Percentiles rank a stretch among this genome's conserved stretches.
Conservation (phyloP, 441 rosid species). For the Mallotus repandus region DNA sequence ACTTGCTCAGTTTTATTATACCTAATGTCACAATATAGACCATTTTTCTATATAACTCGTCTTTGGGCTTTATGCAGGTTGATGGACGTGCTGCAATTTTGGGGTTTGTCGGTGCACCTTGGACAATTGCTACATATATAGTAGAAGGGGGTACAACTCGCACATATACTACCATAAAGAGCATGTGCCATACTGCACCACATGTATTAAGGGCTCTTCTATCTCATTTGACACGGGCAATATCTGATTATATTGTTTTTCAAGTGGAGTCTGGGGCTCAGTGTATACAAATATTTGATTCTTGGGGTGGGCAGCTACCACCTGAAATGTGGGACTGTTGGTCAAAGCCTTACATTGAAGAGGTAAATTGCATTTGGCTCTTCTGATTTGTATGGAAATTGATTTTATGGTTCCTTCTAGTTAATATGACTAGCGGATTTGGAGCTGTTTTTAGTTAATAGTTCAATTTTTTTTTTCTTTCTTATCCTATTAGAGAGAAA, state of each 20-base stretch:
- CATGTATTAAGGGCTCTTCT: slow-evolving; percentile 71
- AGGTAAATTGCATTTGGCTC: slow-evolving; percentile 43
- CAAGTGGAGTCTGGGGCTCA: slow-evolving; percentile 95
- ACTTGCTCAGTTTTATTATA: background rate
- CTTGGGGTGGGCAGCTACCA: slow-evolving; percentile 96
- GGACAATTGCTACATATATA: slow-evolving; percentile 92
- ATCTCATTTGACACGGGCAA: slow-evolving; percentile 74
- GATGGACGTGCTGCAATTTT: slow-evolving; percentile 74
- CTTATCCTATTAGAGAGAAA: background rate
- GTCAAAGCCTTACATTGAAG: slow-evolving; percentile 88
- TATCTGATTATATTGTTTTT: slow-evolving; percentile 69
- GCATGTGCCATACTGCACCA: slow-evolving; percentile 87
- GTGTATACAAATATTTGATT: slow-evolving; percentile 94
- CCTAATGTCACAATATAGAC: background rate
- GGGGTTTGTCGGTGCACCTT: slow-evolving; percentile 96
- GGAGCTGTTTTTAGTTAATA: background rate
- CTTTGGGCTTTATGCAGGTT: slow-evolving; percentile 43
- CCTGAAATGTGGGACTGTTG: slow-evolving; percentile 92
- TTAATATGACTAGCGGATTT: background rate
- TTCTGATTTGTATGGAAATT: background rate
- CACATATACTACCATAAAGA: slow-evolving; percentile 75
- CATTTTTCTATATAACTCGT: background rate
- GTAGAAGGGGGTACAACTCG: slow-evolving; percentile 93
- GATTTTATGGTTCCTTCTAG: background rate
- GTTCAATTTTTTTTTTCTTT: background rate